A percentile compares a stretch with the other conserved stretches of the same genome.
Evolutionary conservation across 345 rosid species (phyloP).

Genomic region (Litchi chinensis): DNA sequence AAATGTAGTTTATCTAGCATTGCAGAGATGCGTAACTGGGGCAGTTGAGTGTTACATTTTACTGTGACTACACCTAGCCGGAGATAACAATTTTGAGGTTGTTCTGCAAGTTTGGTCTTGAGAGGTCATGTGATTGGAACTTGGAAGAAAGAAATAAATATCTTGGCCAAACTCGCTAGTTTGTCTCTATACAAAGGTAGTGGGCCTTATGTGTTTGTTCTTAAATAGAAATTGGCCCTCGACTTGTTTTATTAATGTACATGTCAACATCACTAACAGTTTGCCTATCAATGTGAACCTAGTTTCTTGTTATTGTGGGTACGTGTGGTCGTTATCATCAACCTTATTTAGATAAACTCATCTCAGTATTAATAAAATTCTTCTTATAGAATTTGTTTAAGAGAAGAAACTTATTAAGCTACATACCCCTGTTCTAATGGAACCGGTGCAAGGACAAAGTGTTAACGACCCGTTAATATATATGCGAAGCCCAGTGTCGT

Average conservation of each 20-base stretch:
- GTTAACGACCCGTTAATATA: not conserved
- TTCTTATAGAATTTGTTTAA: no score
- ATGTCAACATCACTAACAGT: no score
- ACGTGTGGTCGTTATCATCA: not conserved
- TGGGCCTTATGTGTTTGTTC: not conserved
- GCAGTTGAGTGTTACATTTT: not conserved
- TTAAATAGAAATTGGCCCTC: not conserved
- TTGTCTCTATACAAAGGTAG: not conserved
- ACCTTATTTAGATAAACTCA: no score
- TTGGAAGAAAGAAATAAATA: not conserved
- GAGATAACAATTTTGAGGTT: not conserved
- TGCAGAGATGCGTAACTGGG: not conserved
- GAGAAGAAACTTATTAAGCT: no score
- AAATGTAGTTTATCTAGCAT: not conserved
- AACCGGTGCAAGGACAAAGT: no score
- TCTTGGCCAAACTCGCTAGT: not conserved
- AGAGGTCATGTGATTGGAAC: slow-evolving; percentile 14
- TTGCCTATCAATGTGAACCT: no score
- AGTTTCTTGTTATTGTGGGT: no score
- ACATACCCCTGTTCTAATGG: no score
- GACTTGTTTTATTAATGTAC: no score
- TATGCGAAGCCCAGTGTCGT: not conserved
- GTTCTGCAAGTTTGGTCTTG: not conserved
- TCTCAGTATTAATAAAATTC: no score
- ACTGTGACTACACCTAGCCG: no score